Base-by-base conservation (phyloP, 495 filamentous ascomycete species). In the Penicillium salamii region DNA sequence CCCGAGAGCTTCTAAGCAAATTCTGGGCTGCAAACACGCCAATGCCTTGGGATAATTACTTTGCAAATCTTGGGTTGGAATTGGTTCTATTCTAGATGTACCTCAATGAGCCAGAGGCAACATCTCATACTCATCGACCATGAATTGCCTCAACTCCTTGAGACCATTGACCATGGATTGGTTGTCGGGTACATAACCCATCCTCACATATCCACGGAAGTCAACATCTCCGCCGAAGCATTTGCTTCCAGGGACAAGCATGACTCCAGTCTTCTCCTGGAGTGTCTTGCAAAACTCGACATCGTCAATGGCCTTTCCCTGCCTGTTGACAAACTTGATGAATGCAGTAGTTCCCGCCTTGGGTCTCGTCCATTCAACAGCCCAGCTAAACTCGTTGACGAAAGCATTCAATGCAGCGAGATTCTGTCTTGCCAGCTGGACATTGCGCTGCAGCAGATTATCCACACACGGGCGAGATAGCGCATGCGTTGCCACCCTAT, bases 271-370 rank as follows among this genome's bases (percentile, higher is more conserved):
- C 60, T 81, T 79, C 47, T 85, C 78, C 19, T 86, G 65, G 21
- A 95, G 63, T 50, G 77, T 70, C 57, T 84, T 69, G 55, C 88
- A 91, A 50, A 95, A 87, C 1, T 67, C 71, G 21, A 78, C 78
- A 54, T 90, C 87, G 56, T 93, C 78, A 2, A 93, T 77, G 3
- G 83, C 75, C 49, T 70, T 68, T 3, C 89, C 87, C 33, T 37
- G 23, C 7, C 68, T 73, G 38, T 74, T 66, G 3, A 54, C 68
- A 50, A 95, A 89, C 55, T 78, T 81, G n/a, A 95, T 70, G 54
- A 95, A 85, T 0, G 86, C 87, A 11, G 87, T 93, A 2, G 91
- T 95, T 0, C 91, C 91, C 1, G 86, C 89, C 17, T 80, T 82
- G 12, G 91, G 90, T 56, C 79, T 86, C 7, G 80, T 75, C 86